Conservation (phyloP, 2,329 filamentous ascomycete genomes). For the Dothistroma septosporum region DNA sequence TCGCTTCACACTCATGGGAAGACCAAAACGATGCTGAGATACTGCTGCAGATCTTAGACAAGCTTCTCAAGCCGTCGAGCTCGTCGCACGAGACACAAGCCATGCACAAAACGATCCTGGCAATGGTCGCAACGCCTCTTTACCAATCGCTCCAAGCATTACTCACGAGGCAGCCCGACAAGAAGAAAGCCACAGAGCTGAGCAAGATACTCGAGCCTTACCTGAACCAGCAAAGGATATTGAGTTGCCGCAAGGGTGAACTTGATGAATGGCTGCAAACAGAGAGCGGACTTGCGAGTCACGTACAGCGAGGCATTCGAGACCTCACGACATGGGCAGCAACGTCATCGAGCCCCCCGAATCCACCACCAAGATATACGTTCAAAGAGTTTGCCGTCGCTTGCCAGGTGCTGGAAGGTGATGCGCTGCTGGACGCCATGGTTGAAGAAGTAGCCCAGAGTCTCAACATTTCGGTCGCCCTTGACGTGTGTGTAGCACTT, state of each 20-base stretch:
- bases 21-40: slow-evolving; percentile 61
- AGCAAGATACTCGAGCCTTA: slow-evolving; percentile 60
- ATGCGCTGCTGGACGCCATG: slow-evolving; percentile 57
- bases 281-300: slow-evolving; percentile 52
- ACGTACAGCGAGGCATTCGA: slow-evolving; percentile 59
- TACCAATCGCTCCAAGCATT: slow-evolving; percentile 64
- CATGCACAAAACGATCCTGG: slow-evolving; percentile 68
- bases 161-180: slow-evolving; percentile 62
- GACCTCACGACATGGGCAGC: slow-evolving; percentile 63
- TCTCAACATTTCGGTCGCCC: slow-evolving; percentile 57
- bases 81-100: slow-evolving; percentile 67
- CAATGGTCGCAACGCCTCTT: slow-evolving; percentile 65
- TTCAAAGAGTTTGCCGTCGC: slow-evolving; percentile 65
- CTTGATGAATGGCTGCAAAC: slow-evolving; percentile 58
- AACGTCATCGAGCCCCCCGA: slow-evolving; percentile 41
- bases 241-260: slow-evolving; percentile 61
- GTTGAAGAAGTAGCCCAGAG: slow-evolving; percentile 63
- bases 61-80: slow-evolving; percentile 66
- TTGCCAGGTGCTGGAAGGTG: slow-evolving; percentile 59
- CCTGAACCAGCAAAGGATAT: slow-evolving; percentile 57
- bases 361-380: slow-evolving; percentile 61
- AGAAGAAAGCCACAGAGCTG: slow-evolving; percentile 64
- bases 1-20: slow-evolving; percentile 66
- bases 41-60: slow-evolving; percentile 66
- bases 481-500: slow-evolving; percentile 66